Percentiles rank a stretch among this genome's conserved stretches.
Conservation (phyloP, 352 stramenopile genomes). For the Globisporangium radiosum region DNA sequence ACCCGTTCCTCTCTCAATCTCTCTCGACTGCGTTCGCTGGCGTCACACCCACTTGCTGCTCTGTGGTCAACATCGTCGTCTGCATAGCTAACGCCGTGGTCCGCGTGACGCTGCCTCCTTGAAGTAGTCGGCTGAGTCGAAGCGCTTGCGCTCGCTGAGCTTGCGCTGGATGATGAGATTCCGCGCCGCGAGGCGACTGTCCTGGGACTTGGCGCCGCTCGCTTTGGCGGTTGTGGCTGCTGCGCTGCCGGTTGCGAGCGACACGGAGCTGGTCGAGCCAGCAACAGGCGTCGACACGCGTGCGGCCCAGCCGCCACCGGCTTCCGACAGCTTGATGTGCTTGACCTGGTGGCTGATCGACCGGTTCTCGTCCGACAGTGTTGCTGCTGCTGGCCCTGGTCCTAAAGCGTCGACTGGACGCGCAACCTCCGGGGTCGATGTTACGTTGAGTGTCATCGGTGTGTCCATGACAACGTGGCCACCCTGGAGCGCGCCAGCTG, state of each 20-base stretch:
- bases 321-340: conserved; percentile 70
- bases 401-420: not conserved
- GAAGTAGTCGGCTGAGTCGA: conserved; percentile 78
- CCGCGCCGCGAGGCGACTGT: conserved; percentile 36
- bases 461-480: conserved; percentile 19
- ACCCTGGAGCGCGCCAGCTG: conserved; percentile 10
- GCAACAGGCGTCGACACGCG: conserved; percentile 1
- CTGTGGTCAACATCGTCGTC: no score
- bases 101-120: conserved; percentile 30
- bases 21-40: no score
- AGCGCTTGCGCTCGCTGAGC: conserved; percentile 61
- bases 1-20: not conserved
- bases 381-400: no score
- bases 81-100: no score
- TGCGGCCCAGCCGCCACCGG: conserved; percentile 17
- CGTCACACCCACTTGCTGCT: no score
- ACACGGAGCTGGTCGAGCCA: not conserved
- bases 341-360: conserved; percentile 62
- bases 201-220: conserved; percentile 19
- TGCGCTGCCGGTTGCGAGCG: conserved; percentile 4
- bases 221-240: conserved; percentile 12
- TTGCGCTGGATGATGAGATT: conserved; percentile 66
- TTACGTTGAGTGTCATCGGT: conserved; percentile 8
- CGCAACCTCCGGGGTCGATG: not conserved
- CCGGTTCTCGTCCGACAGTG: conserved; percentile 9